A percentile compares a stretch with the other conserved stretches of the same genome.
Evolutionary conservation across 768 basidiomycete genomes (phyloP).

Genomic region (Pleurotus tuber-regium): DNA sequence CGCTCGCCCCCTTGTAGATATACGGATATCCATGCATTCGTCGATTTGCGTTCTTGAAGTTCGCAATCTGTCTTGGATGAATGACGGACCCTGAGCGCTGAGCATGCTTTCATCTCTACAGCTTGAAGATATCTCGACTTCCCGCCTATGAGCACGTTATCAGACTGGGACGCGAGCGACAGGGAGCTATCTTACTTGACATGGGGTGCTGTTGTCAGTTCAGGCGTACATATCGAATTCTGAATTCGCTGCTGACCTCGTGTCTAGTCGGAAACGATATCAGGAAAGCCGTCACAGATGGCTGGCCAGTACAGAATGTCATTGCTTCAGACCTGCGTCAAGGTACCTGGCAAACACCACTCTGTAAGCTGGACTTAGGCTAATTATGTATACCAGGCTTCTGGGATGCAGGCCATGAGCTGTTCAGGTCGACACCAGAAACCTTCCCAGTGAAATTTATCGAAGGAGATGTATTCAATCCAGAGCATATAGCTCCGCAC

Average conservation of each 20-base stretch:
- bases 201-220: constrained; percentile 44
- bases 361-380: not conserved
- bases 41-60: constrained; percentile 27
- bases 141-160: constrained; percentile 31
- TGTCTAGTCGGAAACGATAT: constrained; percentile 39
- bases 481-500: constrained; percentile 33
- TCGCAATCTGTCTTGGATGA: not conserved
- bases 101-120: too few relatives aligned
- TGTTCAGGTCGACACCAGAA: constrained; percentile 51
- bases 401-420: constrained; percentile 60
- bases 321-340: constrained; percentile 35
- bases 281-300: constrained; percentile 35
- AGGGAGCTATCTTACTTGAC: constrained; percentile 36
- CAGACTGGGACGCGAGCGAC: constrained; percentile 20
- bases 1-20: constrained; percentile 14
- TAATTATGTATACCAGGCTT: constrained; percentile 35
- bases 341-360: constrained; percentile 18
- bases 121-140: constrained; percentile 29
- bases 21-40: constrained; percentile 31
- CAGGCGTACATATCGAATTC: not conserved
- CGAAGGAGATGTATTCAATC: constrained; percentile 52
- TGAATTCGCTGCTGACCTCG: not conserved
- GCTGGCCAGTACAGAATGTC: constrained; percentile 34
- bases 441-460: constrained; percentile 57
- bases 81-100: not conserved